A percentile compares a stretch with the other conserved stretches of the same genome.
These are phyloP conservation scores for Kwoniella shivajii DNA, from an alignment of 1,284 basidiomycete species.

Conservation along the genomic window DNA sequence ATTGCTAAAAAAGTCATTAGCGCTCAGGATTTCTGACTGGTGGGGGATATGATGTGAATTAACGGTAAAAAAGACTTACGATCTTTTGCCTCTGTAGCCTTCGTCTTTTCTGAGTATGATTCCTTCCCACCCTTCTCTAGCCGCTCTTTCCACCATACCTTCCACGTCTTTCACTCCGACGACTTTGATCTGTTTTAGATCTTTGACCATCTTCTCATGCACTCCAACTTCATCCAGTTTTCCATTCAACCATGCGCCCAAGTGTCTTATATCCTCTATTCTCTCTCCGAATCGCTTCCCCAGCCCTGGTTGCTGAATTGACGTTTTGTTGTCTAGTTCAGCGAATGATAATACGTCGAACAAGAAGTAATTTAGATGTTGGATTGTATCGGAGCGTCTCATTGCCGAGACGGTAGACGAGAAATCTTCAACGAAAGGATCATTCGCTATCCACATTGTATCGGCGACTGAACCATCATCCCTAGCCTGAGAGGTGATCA, in stretches of 20 bases:
- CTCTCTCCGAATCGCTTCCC: conserved; percentile 35
- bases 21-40: too few species aligned
- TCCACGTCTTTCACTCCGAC: conserved; percentile 30
- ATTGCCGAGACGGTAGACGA: conserved; percentile 39
- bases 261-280: conserved; percentile 15
- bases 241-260: conserved; percentile 27
- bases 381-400: conserved; percentile 27
- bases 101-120: conserved; percentile 46
- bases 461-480: conserved; percentile 10
- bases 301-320: background rate
- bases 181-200: conserved; percentile 37
- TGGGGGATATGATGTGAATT: too few species aligned
- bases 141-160: conserved; percentile 38
- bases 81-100: conserved; percentile 44
- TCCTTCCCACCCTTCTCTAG: conserved; percentile 50
- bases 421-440: conserved; percentile 47
- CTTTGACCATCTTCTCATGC: conserved; percentile 24
- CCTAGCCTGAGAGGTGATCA: conserved; percentile 1
- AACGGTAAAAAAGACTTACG: conserved; percentile 26
- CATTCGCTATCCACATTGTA: conserved; percentile 26
- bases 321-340: conserved; percentile 19
- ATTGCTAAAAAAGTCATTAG: conserved; percentile 22
- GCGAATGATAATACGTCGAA: conserved; percentile 45
- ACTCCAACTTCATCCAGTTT: conserved; percentile 13
- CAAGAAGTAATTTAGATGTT: conserved; percentile 40